These are phyloP conservation scores for Monosporascus sp. DNA, from an alignment of 2,329 filamentous ascomycete species.

Conservation along the genomic window DNA sequence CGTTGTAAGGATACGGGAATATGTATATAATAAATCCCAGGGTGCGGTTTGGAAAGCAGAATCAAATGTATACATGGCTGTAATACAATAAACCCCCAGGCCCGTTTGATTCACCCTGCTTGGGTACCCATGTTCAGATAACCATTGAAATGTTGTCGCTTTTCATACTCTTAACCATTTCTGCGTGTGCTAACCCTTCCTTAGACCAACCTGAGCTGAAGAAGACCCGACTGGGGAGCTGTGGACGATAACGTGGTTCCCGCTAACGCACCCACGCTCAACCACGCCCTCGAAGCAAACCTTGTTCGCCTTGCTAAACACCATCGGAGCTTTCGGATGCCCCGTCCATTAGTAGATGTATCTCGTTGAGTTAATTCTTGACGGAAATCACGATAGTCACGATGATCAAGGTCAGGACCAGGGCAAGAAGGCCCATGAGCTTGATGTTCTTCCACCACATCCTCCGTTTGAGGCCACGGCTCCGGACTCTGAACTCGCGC, in stretches of 20 bases:
- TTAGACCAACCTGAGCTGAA: no score
- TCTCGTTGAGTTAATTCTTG: conserved; percentile 32
- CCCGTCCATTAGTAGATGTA: no score
- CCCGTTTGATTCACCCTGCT: conserved; percentile 6
- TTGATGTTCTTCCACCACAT: conserved; percentile 99
- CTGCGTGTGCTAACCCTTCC: no score
- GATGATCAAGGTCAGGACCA: conserved; percentile 61
- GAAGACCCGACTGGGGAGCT: no score
- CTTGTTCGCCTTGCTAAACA: background rate
- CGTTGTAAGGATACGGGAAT: background rate
- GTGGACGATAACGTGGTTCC: no score
- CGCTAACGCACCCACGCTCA: no score
- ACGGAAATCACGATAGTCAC: conserved; percentile 49
- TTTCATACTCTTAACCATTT: no score
- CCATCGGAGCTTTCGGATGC: no score
- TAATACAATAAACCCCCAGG: conserved; percentile 11
- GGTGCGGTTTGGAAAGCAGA: conserved; percentile 2
- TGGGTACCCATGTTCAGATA: conserved; percentile 13
- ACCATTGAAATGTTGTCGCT: background rate
- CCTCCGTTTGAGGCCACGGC: conserved; percentile 75
- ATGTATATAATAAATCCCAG: background rate
- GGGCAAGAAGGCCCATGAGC: conserved; percentile 72
- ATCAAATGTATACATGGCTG: conserved; percentile 17
- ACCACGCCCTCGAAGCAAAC: background rate
- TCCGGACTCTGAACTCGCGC: conserved; percentile 83